Conservation (phyloP, 345 rosid genomes). For the Sisymbrium irio region DNA sequence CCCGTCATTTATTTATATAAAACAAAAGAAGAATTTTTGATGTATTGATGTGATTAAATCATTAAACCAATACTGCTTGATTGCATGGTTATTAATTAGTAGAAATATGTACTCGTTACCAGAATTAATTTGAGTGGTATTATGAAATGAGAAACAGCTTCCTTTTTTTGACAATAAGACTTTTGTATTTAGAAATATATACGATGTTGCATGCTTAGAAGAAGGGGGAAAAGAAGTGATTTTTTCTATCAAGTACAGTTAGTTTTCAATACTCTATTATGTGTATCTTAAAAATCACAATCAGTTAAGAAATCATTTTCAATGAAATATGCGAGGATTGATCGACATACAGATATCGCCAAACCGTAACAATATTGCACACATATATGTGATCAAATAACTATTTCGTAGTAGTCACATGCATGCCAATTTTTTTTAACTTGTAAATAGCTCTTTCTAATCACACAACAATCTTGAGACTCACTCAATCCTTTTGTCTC, state of each 20-base stretch:
- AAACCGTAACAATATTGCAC: background rate
- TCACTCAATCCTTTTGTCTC: constrained; percentile 31
- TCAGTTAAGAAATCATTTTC: background rate
- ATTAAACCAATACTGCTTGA: background rate
- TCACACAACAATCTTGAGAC: constrained; percentile 29
- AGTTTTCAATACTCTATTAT: background rate
- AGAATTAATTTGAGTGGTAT: background rate
- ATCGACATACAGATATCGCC: background rate
- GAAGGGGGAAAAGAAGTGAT: background rate
- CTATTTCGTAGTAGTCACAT: background rate
- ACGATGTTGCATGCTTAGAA: background rate
- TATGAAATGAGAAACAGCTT: background rate
- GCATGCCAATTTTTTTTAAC: background rate
- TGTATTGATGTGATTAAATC: background rate
- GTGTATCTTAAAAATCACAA: background rate
- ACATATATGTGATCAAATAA: background rate
- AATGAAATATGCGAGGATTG: background rate
- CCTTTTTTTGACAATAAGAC: too few species aligned
- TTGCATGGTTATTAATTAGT: background rate
- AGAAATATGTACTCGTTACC: background rate
- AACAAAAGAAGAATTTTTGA: background rate
- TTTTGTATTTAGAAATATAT: background rate
- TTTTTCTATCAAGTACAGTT: background rate
- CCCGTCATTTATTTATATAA: background rate
- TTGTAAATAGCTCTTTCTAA: constrained; percentile 13